Conservation (phyloP, 2,329 filamentous ascomycete genomes). For the Alternaria dauci region DNA sequence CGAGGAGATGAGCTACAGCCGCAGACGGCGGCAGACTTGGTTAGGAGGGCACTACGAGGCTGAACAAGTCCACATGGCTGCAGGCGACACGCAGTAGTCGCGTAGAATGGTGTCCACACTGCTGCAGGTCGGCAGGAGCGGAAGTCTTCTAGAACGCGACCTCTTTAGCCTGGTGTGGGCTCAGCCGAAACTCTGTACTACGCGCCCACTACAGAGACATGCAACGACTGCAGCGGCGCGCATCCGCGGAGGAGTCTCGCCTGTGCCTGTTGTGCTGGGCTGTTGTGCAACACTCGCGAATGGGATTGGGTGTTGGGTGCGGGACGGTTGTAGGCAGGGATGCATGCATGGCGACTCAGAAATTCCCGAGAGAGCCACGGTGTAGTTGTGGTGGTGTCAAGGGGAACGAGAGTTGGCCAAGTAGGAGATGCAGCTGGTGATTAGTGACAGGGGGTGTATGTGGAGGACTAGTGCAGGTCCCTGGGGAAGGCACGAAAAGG, state of each 20-base stretch:
- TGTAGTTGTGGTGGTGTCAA: conserved; percentile 1
- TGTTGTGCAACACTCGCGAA: conserved; percentile 13
- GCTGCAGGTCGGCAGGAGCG: conserved; percentile 15
- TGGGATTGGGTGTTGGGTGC: conserved; percentile 8
- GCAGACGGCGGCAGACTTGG: neutral
- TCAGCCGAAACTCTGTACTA: conserved; percentile 13
- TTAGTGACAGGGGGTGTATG: neutral
- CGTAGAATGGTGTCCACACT: conserved; percentile 10
- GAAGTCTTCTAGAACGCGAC: conserved; percentile 25
- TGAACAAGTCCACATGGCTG: conserved; percentile 13
- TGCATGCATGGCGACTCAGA: conserved; percentile 5
- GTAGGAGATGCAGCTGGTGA: neutral
- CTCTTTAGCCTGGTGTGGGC: conserved; percentile 10
- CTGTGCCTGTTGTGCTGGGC: conserved; percentile 11
- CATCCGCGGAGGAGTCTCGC: conserved; percentile 5
- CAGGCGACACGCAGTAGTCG: conserved; percentile 10
- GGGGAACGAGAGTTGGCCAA: neutral
- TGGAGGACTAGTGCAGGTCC: conserved; percentile 8
- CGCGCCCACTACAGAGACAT: conserved; percentile 3
- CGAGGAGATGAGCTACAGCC: conserved; percentile 1
- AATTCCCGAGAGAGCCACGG: conserved; percentile 3
- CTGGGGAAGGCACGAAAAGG: conserved; percentile 13
- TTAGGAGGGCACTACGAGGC: conserved; percentile 3
- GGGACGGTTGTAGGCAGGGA: neutral
- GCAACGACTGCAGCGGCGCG: neutral